Evolutionary conservation across 208 protist genomes (phyloP).

Genomic region (Lotmaria passim): DNA sequence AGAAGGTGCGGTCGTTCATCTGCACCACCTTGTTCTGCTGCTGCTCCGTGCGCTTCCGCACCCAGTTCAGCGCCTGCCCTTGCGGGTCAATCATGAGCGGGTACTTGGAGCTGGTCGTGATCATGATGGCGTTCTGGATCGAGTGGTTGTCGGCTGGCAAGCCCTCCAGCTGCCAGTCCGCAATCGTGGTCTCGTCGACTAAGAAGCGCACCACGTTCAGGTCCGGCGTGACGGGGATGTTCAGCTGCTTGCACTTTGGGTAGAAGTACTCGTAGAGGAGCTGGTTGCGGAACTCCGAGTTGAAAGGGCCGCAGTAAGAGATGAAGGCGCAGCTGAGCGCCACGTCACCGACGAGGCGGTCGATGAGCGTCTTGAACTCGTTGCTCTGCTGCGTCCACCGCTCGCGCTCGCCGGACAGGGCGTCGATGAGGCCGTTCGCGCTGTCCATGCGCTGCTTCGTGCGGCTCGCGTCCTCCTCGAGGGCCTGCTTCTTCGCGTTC

Average conservation of each 20-base stretch:
- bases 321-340: conserved; percentile 98
- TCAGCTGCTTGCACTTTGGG: conserved; percentile 90
- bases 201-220: conserved; percentile 97
- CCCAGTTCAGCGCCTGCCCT: conserved; percentile 97
- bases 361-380: conserved; percentile 96
- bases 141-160: conserved; percentile 99
- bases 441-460: conserved; percentile 97
- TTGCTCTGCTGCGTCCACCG: conserved; percentile 97
- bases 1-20: conserved; percentile 95
- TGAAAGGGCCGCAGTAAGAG: conserved; percentile 98
- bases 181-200: conserved; percentile 95
- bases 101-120: conserved; percentile 95
- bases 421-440: conserved; percentile 97
- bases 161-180: conserved; percentile 98
- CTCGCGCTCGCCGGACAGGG: conserved; percentile 96
- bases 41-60: conserved; percentile 90
- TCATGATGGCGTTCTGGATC: conserved; percentile 99
- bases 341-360: conserved; percentile 96
- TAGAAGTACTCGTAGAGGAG: conserved; percentile 95
- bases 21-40: conserved; percentile 90
- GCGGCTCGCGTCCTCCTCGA: conserved; percentile 96
- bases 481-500: conserved; percentile 95
- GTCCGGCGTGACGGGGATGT: conserved; percentile 92
- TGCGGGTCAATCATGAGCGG: conserved; percentile 99
- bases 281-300: conserved; percentile 95